Evolutionary conservation across 805 yeast species (phyloP).

Genomic region (Osmozyma mogii): DNA sequence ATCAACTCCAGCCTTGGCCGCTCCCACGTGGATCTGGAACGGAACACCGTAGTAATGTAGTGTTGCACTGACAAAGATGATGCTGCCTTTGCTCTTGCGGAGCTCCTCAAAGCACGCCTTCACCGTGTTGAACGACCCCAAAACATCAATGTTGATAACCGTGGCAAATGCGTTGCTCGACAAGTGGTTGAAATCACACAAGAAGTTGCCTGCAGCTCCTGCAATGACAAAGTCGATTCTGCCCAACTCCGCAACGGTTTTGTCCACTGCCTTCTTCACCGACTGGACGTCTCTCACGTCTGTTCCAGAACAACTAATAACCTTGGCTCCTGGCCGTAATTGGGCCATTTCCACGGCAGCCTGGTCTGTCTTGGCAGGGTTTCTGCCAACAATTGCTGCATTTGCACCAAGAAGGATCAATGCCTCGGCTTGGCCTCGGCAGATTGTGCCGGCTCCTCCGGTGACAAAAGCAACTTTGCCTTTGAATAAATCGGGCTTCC

Average conservation of each 20-base stretch:
- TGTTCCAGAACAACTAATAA: conserved; percentile 15
- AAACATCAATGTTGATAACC: conserved; percentile 31
- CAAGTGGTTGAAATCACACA: conserved; percentile 35
- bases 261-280: conserved; percentile 17
- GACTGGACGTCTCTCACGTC: conserved; percentile 20
- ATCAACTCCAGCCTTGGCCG: conserved; percentile 26
- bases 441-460: conserved; percentile 24
- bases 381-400: conserved; percentile 23
- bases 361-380: conserved; percentile 16
- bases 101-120: conserved; percentile 33
- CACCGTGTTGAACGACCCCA: conserved; percentile 35
- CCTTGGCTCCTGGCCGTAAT: conserved; percentile 19
- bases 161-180: conserved; percentile 35
- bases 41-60: conserved; percentile 39
- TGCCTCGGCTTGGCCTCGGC: conserved; percentile 23
- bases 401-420: conserved; percentile 21
- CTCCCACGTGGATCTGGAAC: conserved; percentile 25
- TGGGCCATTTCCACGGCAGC: conserved; percentile 17
- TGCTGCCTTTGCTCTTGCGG: conserved; percentile 28
- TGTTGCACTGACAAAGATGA: conserved; percentile 34
- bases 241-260: conserved; percentile 25
- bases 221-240: conserved; percentile 38
- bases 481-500: conserved; percentile 20
- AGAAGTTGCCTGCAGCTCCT: conserved; percentile 38
- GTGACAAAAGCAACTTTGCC: conserved; percentile 26